phyloP scores from a whole-genome alignment of 148 eudicot genomes.

The Cornus suecica region DNA sequence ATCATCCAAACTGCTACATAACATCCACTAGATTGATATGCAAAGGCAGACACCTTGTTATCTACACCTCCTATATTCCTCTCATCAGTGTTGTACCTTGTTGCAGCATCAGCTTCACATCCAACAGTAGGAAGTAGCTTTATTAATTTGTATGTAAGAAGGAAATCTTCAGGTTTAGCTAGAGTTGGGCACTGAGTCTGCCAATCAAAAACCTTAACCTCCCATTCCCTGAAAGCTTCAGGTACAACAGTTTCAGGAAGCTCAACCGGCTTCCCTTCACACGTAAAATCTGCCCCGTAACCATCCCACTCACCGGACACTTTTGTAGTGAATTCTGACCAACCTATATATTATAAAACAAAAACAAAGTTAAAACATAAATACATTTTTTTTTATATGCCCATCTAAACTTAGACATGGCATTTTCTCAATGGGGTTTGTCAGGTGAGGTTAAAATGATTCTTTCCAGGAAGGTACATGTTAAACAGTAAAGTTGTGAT shows the following conservation, averaged over 20 bases:
- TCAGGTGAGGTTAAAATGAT: too few relatives aligned
- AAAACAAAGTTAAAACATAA: background rate
- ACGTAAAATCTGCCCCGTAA: conserved; percentile 80
- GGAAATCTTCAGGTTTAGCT: conserved; percentile 37
- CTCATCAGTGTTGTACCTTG: conserved; percentile 49
- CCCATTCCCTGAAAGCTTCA: conserved; percentile 91
- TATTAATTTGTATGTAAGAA: conserved; percentile 50
- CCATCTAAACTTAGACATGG: background rate
- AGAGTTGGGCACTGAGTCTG: conserved; percentile 97
- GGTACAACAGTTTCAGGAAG: conserved; percentile 91
- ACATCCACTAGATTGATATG: conserved; percentile 61
- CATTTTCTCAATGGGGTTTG: too few relatives aligned
- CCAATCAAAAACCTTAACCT: conserved; percentile 93
- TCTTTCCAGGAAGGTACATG: too few relatives aligned
- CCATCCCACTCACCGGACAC: conserved; percentile 99
- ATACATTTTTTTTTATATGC: background rate
- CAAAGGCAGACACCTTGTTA: conserved; percentile 42
- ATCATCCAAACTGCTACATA: conserved; percentile 65
- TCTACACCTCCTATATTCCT: conserved; percentile 37
- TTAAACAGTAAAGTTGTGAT: too few relatives aligned
- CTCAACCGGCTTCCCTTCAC: conserved; percentile 65
- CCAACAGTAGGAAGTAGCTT: conserved; percentile 95
- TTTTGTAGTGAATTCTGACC: conserved; percentile 72
- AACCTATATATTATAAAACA: conserved; percentile 29
- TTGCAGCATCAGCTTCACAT: conserved; percentile 99